phyloP scores from a whole-genome alignment of 2,329 filamentous ascomycete genomes.

The Albifimbria verrucaria region DNA sequence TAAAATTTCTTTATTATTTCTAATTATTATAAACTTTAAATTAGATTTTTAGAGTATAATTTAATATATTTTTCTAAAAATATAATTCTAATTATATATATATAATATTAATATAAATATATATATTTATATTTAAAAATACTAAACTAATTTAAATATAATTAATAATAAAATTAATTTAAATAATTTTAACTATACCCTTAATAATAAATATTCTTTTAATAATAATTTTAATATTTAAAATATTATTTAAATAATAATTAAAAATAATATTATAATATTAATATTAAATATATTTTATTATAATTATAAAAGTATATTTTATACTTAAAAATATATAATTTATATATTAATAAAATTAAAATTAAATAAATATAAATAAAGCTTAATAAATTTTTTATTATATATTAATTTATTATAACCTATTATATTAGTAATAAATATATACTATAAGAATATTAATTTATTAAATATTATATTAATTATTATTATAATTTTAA shows the following conservation, averaged over 20 bases:
- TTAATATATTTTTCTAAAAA: conserved; percentile 1
- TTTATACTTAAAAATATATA: background rate
- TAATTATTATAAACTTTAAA: background rate
- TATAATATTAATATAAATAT: conserved; percentile 1
- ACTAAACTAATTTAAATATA: background rate
- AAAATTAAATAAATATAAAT: background rate
- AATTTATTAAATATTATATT: background rate
- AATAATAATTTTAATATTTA: background rate
- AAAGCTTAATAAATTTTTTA: background rate
- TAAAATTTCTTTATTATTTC: background rate
- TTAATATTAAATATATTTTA: background rate
- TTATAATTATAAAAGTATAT: conserved; percentile 3
- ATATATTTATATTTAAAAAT: background rate
- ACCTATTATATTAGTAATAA: background rate
- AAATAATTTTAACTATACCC: background rate
- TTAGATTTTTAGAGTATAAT: background rate
- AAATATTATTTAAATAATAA: background rate
- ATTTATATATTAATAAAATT: background rate
- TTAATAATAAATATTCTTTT: conserved; percentile 3
- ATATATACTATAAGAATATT: conserved; percentile 2
- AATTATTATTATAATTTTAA: background rate
- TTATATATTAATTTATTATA: background rate
- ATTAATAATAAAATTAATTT: background rate
- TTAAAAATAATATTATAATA: conserved; percentile 1
- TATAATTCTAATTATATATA: conserved; percentile 2